Conservation (phyloP, 2,329 filamentous ascomycete species). For the Botrytis fabae region DNA sequence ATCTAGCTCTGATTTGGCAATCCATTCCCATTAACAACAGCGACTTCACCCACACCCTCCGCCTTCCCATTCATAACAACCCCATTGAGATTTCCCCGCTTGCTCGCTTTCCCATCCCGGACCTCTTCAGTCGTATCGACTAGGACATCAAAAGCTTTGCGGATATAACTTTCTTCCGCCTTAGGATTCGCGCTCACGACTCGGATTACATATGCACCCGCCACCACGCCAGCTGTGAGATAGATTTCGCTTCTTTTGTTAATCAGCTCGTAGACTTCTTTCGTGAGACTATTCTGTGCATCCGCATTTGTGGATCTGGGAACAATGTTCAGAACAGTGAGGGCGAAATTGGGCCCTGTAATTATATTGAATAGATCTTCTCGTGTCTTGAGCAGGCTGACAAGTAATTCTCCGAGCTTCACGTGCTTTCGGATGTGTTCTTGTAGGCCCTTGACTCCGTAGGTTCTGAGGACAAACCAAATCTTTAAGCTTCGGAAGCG, state of each 20-base stretch:
- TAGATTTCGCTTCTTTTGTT: constrained; percentile 77
- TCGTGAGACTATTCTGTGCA: constrained; percentile 67
- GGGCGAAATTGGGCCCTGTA: constrained; percentile 71
- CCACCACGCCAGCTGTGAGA: constrained; percentile 74
- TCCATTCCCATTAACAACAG: constrained; percentile 29
- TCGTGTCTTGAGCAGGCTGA: constrained; percentile 56
- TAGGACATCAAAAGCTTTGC: constrained; percentile 72
- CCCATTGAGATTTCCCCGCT: neutral
- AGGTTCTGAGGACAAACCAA: constrained; percentile 89
- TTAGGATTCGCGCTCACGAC: constrained; percentile 72
- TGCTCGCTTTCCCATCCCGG: constrained; percentile 26
- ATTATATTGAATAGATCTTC: constrained; percentile 75
- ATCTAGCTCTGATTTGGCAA: neutral
- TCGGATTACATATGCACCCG: constrained; percentile 74
- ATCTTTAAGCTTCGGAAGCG: constrained; percentile 88
- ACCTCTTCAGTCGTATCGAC: constrained; percentile 47
- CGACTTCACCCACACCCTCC: constrained; percentile 26
- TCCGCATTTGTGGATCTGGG: constrained; percentile 45
- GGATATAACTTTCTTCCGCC: constrained; percentile 71
- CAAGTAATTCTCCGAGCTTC: constrained; percentile 68
- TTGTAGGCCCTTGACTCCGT: constrained; percentile 75
- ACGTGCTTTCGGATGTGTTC: constrained; percentile 71
- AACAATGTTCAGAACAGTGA: constrained; percentile 73
- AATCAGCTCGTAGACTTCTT: constrained; percentile 71
- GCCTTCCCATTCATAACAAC: constrained; percentile 27